Evolutionary conservation across 441 rosid species (phyloP).

Genomic region (Pelargonium cotyledonis): DNA sequence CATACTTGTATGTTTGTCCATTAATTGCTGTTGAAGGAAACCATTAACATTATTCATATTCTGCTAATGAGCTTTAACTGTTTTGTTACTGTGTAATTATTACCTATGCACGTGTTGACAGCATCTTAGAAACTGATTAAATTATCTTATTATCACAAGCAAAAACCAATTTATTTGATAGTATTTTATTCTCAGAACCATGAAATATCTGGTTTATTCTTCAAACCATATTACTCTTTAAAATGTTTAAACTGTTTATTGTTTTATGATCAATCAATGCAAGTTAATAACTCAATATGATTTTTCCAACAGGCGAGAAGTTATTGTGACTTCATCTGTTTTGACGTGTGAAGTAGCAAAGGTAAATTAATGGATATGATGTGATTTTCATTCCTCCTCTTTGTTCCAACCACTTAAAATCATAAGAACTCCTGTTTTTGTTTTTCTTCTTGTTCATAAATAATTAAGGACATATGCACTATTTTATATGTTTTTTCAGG

Average conservation of each 20-base stretch:
- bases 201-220: not conserved
- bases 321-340: conserved; percentile 84
- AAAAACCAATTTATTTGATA: not conserved
- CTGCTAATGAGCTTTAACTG: not conserved
- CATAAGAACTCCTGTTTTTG: not conserved
- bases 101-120: not conserved
- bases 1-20: not conserved
- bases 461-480: conserved; percentile 1
- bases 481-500: conserved; percentile 37
- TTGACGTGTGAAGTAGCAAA: conserved; percentile 82
- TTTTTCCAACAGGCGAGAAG: conserved; percentile 53
- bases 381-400: not conserved
- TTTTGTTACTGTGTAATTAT: not conserved
- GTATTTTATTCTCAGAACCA: not conserved
- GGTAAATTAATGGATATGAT: conserved; percentile 30
- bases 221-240: not conserved
- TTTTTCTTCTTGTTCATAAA: not conserved
- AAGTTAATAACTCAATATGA: conserved; percentile 4
- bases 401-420: conserved; percentile 1
- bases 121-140: not conserved
- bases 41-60: not conserved
- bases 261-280: not conserved
- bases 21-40: not conserved
- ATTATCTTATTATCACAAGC: not conserved
- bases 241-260: not conserved